Evolutionary conservation across 306 rosid species (phyloP).

Genomic region (Dalbergia cultrata): DNA sequence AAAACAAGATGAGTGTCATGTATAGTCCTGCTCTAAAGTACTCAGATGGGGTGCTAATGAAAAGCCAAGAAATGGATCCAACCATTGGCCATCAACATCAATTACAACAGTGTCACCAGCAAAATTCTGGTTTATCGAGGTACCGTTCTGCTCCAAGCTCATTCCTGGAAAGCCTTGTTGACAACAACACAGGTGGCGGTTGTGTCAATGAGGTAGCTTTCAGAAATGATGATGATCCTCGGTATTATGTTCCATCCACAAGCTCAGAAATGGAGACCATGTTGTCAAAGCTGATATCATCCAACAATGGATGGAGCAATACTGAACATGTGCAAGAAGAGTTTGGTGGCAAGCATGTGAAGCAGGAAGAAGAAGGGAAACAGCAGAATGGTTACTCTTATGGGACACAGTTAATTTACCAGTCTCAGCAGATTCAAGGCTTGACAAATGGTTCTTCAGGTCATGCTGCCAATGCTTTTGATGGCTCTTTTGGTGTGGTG

Average conservation of each 20-base stretch:
- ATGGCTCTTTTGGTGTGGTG: constrained; percentile 53
- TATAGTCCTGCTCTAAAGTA: constrained; percentile 52
- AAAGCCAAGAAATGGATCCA: constrained; percentile 67
- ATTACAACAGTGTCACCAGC: constrained; percentile 50
- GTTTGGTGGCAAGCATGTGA: constrained; percentile 54
- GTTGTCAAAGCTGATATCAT: constrained; percentile 57
- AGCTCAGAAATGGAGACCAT: constrained; percentile 70
- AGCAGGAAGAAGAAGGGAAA: constrained; percentile 55
- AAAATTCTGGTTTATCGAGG: constrained; percentile 57
- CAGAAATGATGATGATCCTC: constrained; percentile 43
- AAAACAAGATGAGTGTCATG: constrained; percentile 61
- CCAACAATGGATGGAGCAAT: constrained; percentile 56
- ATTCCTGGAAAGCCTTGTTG: constrained; percentile 49
- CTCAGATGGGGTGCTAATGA: constrained; percentile 62
- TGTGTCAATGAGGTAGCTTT: constrained; percentile 51
- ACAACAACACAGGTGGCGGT: constrained; percentile 38
- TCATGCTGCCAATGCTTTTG: constrained; percentile 47
- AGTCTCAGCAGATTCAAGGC: constrained; percentile 55
- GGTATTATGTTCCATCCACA: constrained; percentile 51
- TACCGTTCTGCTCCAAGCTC: constrained; percentile 75
- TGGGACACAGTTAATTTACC: constrained; percentile 59
- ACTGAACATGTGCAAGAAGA: constrained; percentile 43
- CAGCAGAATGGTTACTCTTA: constrained; percentile 48
- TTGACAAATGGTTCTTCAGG: constrained; percentile 42
- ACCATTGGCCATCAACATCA: constrained; percentile 47